Percentiles rank a stretch among this genome's conserved stretches.
phyloP scores from a whole-genome alignment of 768 basidiomycete genomes.

The Boletus reticuloceps region DNA sequence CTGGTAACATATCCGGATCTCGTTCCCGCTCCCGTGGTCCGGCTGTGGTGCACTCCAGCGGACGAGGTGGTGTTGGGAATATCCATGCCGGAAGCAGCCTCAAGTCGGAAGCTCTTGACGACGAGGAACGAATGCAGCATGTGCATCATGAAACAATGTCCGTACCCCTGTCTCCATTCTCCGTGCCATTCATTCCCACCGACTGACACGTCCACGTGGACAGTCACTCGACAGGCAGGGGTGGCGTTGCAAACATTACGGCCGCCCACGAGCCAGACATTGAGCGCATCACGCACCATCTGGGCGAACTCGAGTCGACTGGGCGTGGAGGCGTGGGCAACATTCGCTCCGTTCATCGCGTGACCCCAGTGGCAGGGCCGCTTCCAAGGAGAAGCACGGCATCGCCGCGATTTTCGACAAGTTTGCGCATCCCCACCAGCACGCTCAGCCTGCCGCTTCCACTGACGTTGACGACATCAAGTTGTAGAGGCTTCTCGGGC shows the following conservation, averaged over 20 bases:
- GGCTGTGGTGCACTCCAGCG: conserved; percentile 44
- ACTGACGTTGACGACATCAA: background rate
- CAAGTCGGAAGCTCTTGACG: conserved; percentile 27
- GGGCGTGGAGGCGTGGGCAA: conserved; percentile 68
- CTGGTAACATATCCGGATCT: conserved; percentile 55
- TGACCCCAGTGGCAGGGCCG: conserved; percentile 23
- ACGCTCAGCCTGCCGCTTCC: background rate
- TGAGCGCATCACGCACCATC: conserved; percentile 31
- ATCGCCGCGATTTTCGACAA: conserved; percentile 31
- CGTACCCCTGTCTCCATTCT: conserved; percentile 16
- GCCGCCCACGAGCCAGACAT: conserved; percentile 34
- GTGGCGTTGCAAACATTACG: conserved; percentile 63
- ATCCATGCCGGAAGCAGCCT: conserved; percentile 34
- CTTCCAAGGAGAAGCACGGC: conserved; percentile 31
- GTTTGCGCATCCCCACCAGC: conserved; percentile 21
- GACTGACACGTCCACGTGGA: background rate
- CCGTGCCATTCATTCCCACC: background rate
- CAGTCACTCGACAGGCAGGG: conserved; percentile 68
- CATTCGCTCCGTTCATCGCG: conserved; percentile 42
- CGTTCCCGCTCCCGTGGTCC: conserved; percentile 50
- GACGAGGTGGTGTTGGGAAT: conserved; percentile 67
- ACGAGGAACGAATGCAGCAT: conserved; percentile 34
- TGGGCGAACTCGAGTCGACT: conserved; percentile 36
- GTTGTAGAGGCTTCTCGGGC: background rate
- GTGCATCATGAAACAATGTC: conserved; percentile 39